Evolutionary conservation across 768 basidiomycete species (phyloP).

Genomic region (Panus rudis): DNA sequence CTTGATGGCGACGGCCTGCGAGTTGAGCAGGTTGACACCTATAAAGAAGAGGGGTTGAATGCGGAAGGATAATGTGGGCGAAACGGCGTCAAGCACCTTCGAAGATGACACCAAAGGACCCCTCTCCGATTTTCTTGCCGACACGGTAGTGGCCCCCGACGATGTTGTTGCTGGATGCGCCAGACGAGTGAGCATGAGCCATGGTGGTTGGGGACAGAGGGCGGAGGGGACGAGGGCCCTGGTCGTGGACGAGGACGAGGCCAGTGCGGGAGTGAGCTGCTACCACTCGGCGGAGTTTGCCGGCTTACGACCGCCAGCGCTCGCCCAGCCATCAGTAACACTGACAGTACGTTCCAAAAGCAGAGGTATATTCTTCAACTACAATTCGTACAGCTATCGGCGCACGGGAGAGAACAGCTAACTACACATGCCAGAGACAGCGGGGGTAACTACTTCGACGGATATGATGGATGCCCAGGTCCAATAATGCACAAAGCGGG

Average conservation of each 20-base stretch:
- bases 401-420: too few species aligned
- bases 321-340: too few species aligned
- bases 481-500: too few species aligned
- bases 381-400: too few species aligned
- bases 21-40: constrained; percentile 98
- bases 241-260: constrained; percentile 10
- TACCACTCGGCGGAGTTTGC: not conserved
- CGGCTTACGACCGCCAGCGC: not conserved
- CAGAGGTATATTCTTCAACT: too few species aligned
- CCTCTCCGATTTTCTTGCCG: constrained; percentile 99
- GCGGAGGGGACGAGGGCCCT: constrained; percentile 8
- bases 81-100: constrained; percentile 44
- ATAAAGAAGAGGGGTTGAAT: constrained; percentile 5
- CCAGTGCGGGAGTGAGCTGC: constrained; percentile 1
- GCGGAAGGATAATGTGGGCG: not conserved
- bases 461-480: too few species aligned
- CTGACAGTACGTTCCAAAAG: too few species aligned
- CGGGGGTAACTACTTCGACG: too few species aligned
- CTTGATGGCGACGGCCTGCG: constrained; percentile 98
- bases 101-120: constrained; percentile 94
- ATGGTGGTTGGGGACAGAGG: constrained; percentile 17
- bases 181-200: constrained; percentile 39
- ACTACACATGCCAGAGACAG: too few species aligned
- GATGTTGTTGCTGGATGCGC: constrained; percentile 63
- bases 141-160: constrained; percentile 97